Base-by-base conservation (phyloP, 495 filamentous ascomycete species). In the Penicillium longicatenatum region DNA sequence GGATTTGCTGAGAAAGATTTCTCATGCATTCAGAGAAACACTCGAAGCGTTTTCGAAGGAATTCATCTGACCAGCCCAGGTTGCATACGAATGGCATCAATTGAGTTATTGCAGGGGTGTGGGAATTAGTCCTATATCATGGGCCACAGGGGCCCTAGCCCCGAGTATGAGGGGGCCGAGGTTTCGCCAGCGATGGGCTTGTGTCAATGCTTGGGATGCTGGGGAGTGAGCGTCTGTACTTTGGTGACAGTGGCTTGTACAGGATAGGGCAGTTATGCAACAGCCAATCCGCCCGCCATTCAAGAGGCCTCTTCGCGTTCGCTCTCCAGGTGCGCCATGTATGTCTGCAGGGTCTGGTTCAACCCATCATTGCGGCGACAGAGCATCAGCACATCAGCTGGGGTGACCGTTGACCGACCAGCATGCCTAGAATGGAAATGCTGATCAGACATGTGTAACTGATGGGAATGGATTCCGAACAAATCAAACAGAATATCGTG, bases 321-420 rank as follows among this genome's bases (percentile, higher is more conserved):
- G 2, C 8, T 54, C 41, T 54, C 52, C 17, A 31, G 79, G 55
- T 81, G 78, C 47, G 90, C 88, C 9, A 91, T 70, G 61, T 83
- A 87, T 35, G 83, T 82, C 59, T 79, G 84, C 58, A 95, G 79
- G 19, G 94, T 82, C n/a, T 75, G 78, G 55, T 88, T 84, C 26
- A 98, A 73, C 6, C 89, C 93, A 31, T 92, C 88, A 64, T 97
- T 98, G 50, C 94, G 82, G 50, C 94, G 79, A 31, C 90, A 83
- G 16, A 98, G 83, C 19, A 98, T 79, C 64, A 98, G 77, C 37
- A 97, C 94, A 67, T 98, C 94, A 31, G 90, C 87, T 0, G 88
- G 86, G 20, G 86, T 89, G 60, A 98, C 81, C 0, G 87, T 92
- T 12, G 83, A 85, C 16, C 93, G 86, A 14, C 90, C 89, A n/a